Evolutionary conservation across 176 grass and related monocot genomes (phyloP).

Genomic region (Rhynchospora pubera): DNA sequence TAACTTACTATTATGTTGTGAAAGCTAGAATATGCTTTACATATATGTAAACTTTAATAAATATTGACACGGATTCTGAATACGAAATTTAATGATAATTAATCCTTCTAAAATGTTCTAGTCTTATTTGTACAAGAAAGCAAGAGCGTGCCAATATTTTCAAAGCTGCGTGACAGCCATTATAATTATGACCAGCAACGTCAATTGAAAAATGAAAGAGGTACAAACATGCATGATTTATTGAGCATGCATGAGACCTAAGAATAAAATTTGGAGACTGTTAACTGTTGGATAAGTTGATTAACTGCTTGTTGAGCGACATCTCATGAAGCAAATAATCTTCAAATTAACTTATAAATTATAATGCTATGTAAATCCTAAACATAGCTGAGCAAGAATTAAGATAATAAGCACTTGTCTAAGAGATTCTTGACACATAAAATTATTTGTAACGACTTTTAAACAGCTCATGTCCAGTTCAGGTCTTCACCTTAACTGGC

Average conservation of each 20-base stretch:
- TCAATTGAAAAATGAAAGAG: too few species aligned
- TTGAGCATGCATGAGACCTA: too few species aligned
- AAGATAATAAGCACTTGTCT: conserved; percentile 10
- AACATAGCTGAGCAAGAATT: background rate
- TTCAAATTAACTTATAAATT: background rate
- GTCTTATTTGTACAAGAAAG: background rate
- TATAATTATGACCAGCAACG: background rate
- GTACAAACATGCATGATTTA: too few species aligned
- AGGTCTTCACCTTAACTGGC: background rate
- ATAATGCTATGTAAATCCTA: background rate
- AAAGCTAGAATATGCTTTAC: background rate
- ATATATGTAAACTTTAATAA: background rate
- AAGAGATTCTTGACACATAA: background rate
- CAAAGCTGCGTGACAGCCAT: background rate
- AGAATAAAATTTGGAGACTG: background rate
- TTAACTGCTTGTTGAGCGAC: background rate
- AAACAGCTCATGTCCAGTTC: conserved; percentile 15
- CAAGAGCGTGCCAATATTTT: background rate
- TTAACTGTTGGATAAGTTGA: background rate
- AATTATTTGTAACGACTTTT: conserved; percentile 4
- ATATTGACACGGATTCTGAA: background rate
- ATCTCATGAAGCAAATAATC: background rate
- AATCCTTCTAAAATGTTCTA: background rate
- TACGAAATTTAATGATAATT: background rate
- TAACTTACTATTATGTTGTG: background rate